A percentile compares a stretch with the other conserved stretches of the same genome.
These are phyloP conservation scores for Senna tora DNA, from an alignment of 306 rosid species.

Conservation along the genomic window DNA sequence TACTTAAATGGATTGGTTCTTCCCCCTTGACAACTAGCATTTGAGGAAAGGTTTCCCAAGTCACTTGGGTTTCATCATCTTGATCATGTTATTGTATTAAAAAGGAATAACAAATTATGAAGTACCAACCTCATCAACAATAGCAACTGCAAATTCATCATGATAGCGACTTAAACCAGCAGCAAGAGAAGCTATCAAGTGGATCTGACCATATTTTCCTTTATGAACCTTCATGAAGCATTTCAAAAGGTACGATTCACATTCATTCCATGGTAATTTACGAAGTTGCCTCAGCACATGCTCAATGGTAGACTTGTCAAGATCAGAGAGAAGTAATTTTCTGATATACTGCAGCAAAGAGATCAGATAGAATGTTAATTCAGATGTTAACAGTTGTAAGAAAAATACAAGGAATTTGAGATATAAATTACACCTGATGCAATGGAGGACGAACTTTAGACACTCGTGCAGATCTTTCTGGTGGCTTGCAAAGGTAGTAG, in stretches of 20 bases:
- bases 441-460: constrained; percentile 96
- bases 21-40: too few species aligned
- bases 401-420: constrained; percentile 9
- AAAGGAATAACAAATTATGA: constrained; percentile 29
- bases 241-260: constrained; percentile 87
- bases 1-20: too few species aligned
- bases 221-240: constrained; percentile 97
- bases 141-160: constrained; percentile 93
- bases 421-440: constrained; percentile 75
- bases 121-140: constrained; percentile 87
- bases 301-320: constrained; percentile 92
- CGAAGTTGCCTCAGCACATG: constrained; percentile 98
- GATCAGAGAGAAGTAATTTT: constrained; percentile 94
- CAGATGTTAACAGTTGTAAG: constrained; percentile 17
- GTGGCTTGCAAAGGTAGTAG: constrained; percentile 98
- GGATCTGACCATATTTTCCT: constrained; percentile 99
- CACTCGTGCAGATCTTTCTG: constrained; percentile 94
- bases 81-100: constrained; percentile 24
- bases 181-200: constrained; percentile 92
- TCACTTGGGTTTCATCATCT: too few species aligned
- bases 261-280: constrained; percentile 95
- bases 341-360: constrained; percentile 77
- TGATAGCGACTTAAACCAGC: constrained; percentile 98
- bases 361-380: constrained; percentile 20
- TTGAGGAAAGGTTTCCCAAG: too few species aligned